A percentile compares a stretch with the other conserved stretches of the same genome.
These are phyloP conservation scores for Pinus tabuliformis DNA, from an alignment of 75 land plant genomes.

Conservation along the genomic window DNA sequence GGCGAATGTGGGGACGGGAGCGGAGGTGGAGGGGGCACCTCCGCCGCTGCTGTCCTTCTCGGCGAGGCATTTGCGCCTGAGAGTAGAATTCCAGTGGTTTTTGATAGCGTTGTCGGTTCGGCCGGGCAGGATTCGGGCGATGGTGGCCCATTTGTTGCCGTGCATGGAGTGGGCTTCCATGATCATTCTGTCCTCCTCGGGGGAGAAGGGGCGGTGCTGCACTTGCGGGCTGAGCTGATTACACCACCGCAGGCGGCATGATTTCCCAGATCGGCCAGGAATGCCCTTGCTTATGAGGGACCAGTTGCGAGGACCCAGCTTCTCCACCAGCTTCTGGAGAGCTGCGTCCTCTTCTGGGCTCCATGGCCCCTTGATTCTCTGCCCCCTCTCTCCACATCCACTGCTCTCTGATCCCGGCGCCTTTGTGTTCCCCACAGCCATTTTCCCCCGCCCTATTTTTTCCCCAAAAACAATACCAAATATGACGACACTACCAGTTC, in stretches of 20 bases:
- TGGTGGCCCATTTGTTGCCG: constrained; percentile 95
- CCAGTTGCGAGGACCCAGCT: constrained; percentile 67
- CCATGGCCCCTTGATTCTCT: constrained; percentile 65
- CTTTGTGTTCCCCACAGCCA: constrained; percentile 4
- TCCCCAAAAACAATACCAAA: background rate
- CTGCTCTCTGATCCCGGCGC: background rate
- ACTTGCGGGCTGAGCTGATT: constrained; percentile 87
- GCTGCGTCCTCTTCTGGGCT: constrained; percentile 66
- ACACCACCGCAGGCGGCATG: constrained; percentile 84
- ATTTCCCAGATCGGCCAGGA: constrained; percentile 68
- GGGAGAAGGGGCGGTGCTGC: constrained; percentile 73
- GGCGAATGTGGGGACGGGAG: constrained; percentile 4
- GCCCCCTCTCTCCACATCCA: constrained; percentile 12
- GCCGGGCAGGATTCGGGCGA: constrained; percentile 54
- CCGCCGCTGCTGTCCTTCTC: constrained; percentile 12
- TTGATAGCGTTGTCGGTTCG: constrained; percentile 88
- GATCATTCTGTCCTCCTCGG: constrained; percentile 59
- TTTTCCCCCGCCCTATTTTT: background rate
- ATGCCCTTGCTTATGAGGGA: constrained; percentile 69
- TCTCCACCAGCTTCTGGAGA: constrained; percentile 40
- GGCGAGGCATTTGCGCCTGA: constrained; percentile 34
- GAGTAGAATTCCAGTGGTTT: constrained; percentile 72
- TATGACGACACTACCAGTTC: no score
- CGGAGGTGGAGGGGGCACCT: background rate
- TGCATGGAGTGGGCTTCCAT: constrained; percentile 50